Evolutionary conservation across 2,329 filamentous ascomycete genomes (phyloP).

Genomic region (Cladosporium sp.): DNA sequence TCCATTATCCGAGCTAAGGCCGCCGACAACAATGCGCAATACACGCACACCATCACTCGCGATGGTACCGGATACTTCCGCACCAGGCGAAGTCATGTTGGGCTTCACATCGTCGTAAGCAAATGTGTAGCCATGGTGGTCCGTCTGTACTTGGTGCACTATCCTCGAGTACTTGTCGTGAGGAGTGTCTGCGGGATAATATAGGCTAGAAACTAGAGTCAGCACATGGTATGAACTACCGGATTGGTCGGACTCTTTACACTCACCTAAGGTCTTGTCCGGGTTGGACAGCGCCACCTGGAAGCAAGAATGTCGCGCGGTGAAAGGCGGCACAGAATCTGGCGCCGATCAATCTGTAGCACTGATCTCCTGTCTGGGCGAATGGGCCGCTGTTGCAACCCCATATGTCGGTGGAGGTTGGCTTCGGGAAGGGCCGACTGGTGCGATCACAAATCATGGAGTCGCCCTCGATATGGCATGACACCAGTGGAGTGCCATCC

Average conservation of each 20-base stretch:
- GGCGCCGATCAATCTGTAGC: constrained; percentile 58
- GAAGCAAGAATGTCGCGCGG: constrained; percentile 60
- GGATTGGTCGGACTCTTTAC: background rate
- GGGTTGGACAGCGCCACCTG: constrained; percentile 47
- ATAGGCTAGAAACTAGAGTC: constrained; percentile 24
- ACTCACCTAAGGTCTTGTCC: constrained; percentile 23
- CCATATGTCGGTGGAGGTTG: constrained; percentile 60
- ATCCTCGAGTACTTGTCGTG: constrained; percentile 55
- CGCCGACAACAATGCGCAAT: constrained; percentile 20
- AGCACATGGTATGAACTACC: background rate
- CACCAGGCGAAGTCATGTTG: background rate
- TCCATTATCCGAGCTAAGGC: background rate
- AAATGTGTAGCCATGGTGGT: constrained; percentile 62
- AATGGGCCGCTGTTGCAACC: constrained; percentile 59
- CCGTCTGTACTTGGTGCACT: constrained; percentile 56
- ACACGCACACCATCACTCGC: constrained; percentile 51
- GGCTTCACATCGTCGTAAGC: constrained; percentile 67
- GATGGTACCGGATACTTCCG: constrained; percentile 35
- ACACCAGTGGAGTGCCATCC: constrained; percentile 50
- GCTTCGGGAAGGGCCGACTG: constrained; percentile 50
- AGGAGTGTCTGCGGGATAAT: constrained; percentile 38
- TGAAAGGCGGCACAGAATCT: constrained; percentile 75
- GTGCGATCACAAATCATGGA: constrained; percentile 40
- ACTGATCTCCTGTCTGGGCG: constrained; percentile 35
- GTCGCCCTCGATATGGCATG: constrained; percentile 43